Evolutionary conservation across 129 eudicot species (phyloP), one percentile per base, ranked within the genome.

Genomic region (Centrapalus pauciflorus): DNA sequence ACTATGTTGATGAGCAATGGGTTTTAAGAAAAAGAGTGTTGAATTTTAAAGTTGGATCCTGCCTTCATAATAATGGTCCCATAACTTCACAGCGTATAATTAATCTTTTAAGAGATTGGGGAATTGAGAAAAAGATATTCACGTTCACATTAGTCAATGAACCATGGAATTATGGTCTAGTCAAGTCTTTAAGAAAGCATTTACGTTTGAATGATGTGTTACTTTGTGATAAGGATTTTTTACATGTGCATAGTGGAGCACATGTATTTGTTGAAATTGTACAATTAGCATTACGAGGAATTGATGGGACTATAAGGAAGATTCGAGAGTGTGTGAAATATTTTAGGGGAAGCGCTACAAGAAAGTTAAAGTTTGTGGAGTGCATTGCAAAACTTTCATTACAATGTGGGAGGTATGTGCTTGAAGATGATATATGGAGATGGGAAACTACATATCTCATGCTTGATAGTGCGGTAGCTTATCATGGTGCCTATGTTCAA

Each of bases 1-100:
- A 66, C 26, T 62, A 12, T 37, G 8, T 60, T 3, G 76, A 61
- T 52, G 32, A 41, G 0, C 21, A 61, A 34, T 48, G 81, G 81
- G 16, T 5, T 13, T 61, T 60, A 41, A 55, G 65, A 20, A 69
- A 63, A 12, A 60, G 11, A 16, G 33, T 76, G 0, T 4, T 45
- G 3, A 68, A 51, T 14, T 76, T 46, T 49, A 13, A 50, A 16
- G 4, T 11, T 41, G n/a, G n/a, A 7, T 77, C 13, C 60, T 50
- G 0, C 74, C 76, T 32, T 71, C 71, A 0, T 72, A 77, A n/a
- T 13, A 34, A 26, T 16, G 67, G 76, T 20, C 34, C 5, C 0
- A 23, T 26, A 0, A 14, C 35, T 3, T 12, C 0, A 6, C 27
- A 48, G 41, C 24, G 12, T 10, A 0, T 64, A 23, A 64, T 64